Conservation (phyloP, 225 moss, liverwort and hornwort genomes). For the Polytrichum formosum region DNA sequence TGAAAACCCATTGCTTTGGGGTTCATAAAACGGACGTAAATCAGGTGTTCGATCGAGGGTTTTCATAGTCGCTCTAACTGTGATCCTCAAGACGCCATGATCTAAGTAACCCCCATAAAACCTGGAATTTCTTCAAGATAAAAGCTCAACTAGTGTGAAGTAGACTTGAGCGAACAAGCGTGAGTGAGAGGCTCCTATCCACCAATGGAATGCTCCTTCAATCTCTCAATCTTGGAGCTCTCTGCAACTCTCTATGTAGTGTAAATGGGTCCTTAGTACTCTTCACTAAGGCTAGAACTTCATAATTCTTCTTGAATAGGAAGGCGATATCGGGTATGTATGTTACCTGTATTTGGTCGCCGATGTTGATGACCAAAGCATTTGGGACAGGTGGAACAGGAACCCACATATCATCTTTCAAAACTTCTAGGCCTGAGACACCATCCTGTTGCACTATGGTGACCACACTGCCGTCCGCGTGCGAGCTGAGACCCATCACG, state of each 20-base stretch:
- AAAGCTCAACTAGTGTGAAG: too few species aligned
- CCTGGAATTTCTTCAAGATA: too few species aligned
- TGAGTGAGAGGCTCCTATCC: too few species aligned
- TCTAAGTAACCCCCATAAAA: too few species aligned
- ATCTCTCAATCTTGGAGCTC: not conserved
- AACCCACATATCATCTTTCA: constrained; percentile 34
- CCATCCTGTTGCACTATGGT: constrained; percentile 31
- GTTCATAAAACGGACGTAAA: too few species aligned
- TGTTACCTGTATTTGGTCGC: constrained; percentile 35
- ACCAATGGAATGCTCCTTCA: not conserved
- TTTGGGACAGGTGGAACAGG: constrained; percentile 21
- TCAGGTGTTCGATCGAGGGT: too few species aligned
- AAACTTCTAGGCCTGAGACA: constrained; percentile 23
- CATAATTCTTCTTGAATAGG: not conserved
- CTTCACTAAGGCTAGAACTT: not conserved
- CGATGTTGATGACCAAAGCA: constrained; percentile 35
- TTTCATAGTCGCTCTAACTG: too few species aligned
- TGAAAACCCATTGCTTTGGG: too few species aligned
- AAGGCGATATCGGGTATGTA: not conserved
- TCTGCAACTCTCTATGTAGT: not conserved
- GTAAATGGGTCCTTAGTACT: not conserved
- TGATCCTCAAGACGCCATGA: too few species aligned
- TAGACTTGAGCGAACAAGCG: too few species aligned
- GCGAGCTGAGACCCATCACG: constrained; percentile 37
- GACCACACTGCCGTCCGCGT: constrained; percentile 33